A percentile compares a stretch with the other conserved stretches of the same genome.
Evolutionary conservation across 768 basidiomycete species (phyloP).

Genomic region (Gloeostereum incarnatum): DNA sequence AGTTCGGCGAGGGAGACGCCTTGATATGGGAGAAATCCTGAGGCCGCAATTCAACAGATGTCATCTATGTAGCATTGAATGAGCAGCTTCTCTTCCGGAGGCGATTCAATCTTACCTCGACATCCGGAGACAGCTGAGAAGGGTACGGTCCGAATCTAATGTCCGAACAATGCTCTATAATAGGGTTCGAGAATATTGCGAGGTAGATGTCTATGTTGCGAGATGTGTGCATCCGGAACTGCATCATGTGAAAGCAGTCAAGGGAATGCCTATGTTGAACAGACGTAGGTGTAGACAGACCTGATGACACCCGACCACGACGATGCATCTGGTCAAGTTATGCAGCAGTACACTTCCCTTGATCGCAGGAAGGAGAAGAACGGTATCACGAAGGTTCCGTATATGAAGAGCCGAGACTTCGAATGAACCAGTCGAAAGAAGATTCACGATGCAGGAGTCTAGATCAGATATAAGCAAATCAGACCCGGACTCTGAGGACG

Average conservation of each 20-base stretch:
- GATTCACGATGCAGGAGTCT: slow-evolving; percentile 60
- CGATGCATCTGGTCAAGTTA: slow-evolving; percentile 46
- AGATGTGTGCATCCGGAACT: slow-evolving; percentile 90
- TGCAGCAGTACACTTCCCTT: slow-evolving; percentile 69
- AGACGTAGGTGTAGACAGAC: slow-evolving; percentile 57
- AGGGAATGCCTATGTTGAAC: not conserved
- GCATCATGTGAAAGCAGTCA: not conserved
- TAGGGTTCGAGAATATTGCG: slow-evolving; percentile 57
- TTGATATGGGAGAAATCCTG: slow-evolving; percentile 86
- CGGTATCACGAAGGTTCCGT: slow-evolving; percentile 44
- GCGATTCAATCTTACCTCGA: slow-evolving; percentile 8
- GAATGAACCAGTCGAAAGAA: slow-evolving; percentile 24
- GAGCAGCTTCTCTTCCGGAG: not conserved
- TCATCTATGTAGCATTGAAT: not conserved
- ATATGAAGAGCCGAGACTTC: slow-evolving; percentile 54
- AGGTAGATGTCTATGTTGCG: slow-evolving; percentile 56
- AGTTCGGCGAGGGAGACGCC: slow-evolving; percentile 71
- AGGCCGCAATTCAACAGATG: slow-evolving; percentile 8
- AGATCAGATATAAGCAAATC: slow-evolving; percentile 64
- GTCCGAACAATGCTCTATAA: slow-evolving; percentile 65
- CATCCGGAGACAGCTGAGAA: slow-evolving; percentile 12
- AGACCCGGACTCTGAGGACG: slow-evolving; percentile 26
- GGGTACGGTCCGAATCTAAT: slow-evolving; percentile 67
- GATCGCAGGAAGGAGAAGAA: slow-evolving; percentile 58
- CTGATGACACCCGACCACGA: slow-evolving; percentile 79